These are phyloP conservation scores for Rhodotorula sp. DNA, from an alignment of 1,284 basidiomycete species.

Conservation along the genomic window DNA sequence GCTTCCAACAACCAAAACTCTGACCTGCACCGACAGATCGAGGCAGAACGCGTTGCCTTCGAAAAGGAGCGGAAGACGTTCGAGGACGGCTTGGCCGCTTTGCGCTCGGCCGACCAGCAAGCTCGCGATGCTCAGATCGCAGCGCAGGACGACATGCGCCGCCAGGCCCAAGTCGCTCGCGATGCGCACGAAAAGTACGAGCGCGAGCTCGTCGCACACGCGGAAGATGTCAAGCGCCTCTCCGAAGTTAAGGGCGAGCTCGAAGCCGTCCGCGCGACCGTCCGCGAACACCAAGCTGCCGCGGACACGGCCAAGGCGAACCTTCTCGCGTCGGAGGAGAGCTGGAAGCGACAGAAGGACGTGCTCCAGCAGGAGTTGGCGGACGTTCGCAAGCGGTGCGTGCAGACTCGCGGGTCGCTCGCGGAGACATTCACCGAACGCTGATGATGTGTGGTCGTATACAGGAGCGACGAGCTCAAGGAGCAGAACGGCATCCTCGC, in stretches of 20 bases:
- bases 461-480: conserved; percentile 69
- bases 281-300: conserved; percentile 60
- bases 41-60: conserved; percentile 63
- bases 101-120: conserved; percentile 58
- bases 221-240: conserved; percentile 72
- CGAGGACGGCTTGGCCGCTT: conserved; percentile 60
- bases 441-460: background rate
- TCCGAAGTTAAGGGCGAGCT: conserved; percentile 67
- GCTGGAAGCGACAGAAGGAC: conserved; percentile 76
- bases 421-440: no score
- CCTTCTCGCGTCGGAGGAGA: conserved; percentile 65
- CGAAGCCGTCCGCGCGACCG: conserved; percentile 48
- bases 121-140: conserved; percentile 63
- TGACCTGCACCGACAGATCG: conserved; percentile 63
- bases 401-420: background rate
- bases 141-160: conserved; percentile 64
- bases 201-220: conserved; percentile 76
- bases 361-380: conserved; percentile 72
- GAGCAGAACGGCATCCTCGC: conserved; percentile 78
- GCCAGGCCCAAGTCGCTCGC: conserved; percentile 70
- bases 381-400: conserved; percentile 67
- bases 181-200: conserved; percentile 78
- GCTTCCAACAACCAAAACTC: conserved; percentile 58
- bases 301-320: conserved; percentile 74
- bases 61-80: conserved; percentile 68